A percentile compares a stretch with the other conserved stretches of the same genome.
These are phyloP conservation scores for Sugiyamaella sp. DNA, from an alignment of 1,139 yeast species.

Conservation along the genomic window DNA sequence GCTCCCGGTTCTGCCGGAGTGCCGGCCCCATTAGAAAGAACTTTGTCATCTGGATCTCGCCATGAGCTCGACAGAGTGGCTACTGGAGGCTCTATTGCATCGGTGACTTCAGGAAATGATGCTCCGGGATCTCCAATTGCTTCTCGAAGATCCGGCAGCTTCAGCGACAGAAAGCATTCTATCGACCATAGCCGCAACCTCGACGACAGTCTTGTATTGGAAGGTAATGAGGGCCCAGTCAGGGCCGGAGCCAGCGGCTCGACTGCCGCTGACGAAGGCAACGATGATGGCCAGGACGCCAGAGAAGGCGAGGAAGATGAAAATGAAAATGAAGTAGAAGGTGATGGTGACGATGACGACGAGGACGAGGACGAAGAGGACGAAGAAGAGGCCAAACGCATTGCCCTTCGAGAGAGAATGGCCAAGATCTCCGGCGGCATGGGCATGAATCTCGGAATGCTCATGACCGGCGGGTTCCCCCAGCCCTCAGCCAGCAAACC, in stretches of 20 bases:
- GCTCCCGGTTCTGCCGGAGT: background rate
- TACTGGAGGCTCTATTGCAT: slow-evolving; percentile 27
- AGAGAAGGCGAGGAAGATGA: slow-evolving; percentile 19
- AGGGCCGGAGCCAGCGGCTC: slow-evolving; percentile 12
- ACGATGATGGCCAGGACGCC: too few relatives aligned
- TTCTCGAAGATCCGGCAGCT: slow-evolving; percentile 18
- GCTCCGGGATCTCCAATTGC: slow-evolving; percentile 6
- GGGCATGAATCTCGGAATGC: slow-evolving; percentile 55
- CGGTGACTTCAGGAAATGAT: slow-evolving; percentile 9
- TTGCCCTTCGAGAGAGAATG: slow-evolving; percentile 88
- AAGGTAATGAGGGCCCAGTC: slow-evolving; percentile 26
- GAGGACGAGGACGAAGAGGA: slow-evolving; percentile 47
- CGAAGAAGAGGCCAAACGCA: slow-evolving; percentile 77
- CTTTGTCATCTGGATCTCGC: slow-evolving; percentile 27
- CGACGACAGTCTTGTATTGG: slow-evolving; percentile 23
- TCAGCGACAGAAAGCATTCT: slow-evolving; percentile 19
- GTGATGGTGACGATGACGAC: slow-evolving; percentile 34
- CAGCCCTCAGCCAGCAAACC: slow-evolving; percentile 35
- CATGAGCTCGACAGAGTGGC: slow-evolving; percentile 21
- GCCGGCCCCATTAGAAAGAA: slow-evolving; percentile 23
- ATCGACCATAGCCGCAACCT: slow-evolving; percentile 10
- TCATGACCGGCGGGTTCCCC: slow-evolving; percentile 40
- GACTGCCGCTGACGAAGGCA: too few relatives aligned
- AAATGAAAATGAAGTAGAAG: slow-evolving; percentile 28
- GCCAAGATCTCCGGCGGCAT: slow-evolving; percentile 93